A percentile compares a stretch with the other conserved stretches of the same genome.
Evolutionary conservation across 306 rosid species (phyloP).

Genomic region (Cucumis cinereus): DNA sequence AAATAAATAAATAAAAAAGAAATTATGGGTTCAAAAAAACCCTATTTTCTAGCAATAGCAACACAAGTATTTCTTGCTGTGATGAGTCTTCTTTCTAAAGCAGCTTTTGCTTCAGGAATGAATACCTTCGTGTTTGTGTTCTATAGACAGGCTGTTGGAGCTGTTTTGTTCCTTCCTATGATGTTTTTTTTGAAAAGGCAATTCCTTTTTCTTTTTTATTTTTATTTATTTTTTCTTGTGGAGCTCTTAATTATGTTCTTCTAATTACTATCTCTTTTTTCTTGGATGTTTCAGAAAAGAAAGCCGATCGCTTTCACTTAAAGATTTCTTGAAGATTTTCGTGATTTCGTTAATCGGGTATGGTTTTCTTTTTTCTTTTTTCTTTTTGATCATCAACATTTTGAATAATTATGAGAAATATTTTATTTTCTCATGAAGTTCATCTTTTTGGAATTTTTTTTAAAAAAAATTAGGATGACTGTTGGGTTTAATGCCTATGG

Average conservation of each 20-base stretch:
- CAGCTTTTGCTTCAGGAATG: conserved; percentile 27
- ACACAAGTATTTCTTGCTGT: conserved; percentile 4
- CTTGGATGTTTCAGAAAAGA: conserved; percentile 19
- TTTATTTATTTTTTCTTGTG: background rate
- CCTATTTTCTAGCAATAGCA: background rate
- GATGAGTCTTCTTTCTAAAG: conserved; percentile 10
- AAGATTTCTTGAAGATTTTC: conserved; percentile 47
- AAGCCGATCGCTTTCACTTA: conserved; percentile 42
- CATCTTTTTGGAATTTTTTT: too few relatives aligned
- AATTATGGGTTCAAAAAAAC: conserved; percentile 9
- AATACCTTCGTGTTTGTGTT: conserved; percentile 5
- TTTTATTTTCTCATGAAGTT: too few relatives aligned
- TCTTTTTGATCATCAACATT: too few relatives aligned
- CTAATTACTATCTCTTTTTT: background rate
- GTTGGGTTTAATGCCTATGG: conserved; percentile 6
- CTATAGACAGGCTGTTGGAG: conserved; percentile 2
- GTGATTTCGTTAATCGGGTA: conserved; percentile 59
- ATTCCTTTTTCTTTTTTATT: background rate
- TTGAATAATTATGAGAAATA: too few relatives aligned
- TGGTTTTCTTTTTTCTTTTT: background rate
- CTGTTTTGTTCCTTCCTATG: background rate
- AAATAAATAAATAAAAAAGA: too few relatives aligned
- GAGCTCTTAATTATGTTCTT: background rate
- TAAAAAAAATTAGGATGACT: background rate
- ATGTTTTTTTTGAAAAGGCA: background rate